Percentiles rank a stretch among this genome's conserved stretches.
Conservation (phyloP, 2,329 filamentous ascomycete species). For the Venturia carpophila region DNA sequence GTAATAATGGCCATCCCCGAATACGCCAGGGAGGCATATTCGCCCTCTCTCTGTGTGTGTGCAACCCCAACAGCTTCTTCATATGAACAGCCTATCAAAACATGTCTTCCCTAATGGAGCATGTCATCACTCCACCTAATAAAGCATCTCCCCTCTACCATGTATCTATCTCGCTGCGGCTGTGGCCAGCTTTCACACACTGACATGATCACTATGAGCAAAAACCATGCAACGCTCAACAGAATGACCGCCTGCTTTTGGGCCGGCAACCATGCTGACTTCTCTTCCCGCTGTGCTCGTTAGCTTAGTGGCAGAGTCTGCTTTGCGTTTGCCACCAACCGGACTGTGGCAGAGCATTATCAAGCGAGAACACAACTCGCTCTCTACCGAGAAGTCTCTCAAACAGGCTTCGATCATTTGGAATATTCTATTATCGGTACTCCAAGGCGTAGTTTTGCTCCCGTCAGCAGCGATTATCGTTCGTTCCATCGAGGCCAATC, state of each 20-base stretch:
- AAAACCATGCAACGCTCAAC: neutral
- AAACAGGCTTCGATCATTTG: neutral
- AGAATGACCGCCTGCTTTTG: neutral
- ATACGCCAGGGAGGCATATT: neutral
- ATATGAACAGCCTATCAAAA: neutral
- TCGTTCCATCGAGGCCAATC: neutral
- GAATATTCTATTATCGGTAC: neutral
- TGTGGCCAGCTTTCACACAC: neutral
- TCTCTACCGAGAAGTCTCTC: neutral
- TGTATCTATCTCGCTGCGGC: neutral
- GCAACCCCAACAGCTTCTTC: neutral
- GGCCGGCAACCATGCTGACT: neutral
- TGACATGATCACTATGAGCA: neutral
- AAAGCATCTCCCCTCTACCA: neutral
- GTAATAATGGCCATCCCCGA: neutral
- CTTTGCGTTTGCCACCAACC: neutral
- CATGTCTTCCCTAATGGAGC: neutral
- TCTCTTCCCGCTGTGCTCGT: neutral
- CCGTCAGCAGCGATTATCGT: neutral
- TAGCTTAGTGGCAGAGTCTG: neutral
- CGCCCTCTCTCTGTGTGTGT: neutral
- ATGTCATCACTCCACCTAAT: conserved; percentile 5
- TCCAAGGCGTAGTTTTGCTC: neutral
- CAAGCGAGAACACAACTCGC: neutral
- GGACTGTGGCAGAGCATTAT: conserved; percentile 10